Evolutionary conservation across 2,329 filamentous ascomycete species (phyloP).

Genomic region (Ceratocystis ficicola): DNA sequence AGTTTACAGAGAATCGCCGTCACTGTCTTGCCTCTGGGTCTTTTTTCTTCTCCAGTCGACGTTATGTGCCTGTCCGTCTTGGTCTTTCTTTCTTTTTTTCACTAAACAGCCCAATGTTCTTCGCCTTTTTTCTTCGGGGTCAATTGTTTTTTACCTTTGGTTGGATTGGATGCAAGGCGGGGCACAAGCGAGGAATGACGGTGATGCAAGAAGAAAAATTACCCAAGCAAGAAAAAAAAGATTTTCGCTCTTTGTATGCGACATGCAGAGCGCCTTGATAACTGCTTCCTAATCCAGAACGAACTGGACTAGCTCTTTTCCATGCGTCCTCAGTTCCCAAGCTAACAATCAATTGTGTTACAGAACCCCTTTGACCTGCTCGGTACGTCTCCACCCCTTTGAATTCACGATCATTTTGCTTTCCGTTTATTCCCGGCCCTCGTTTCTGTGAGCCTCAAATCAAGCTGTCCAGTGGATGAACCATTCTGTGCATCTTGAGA

Average conservation of each 20-base stretch:
- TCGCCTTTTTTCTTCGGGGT: not conserved
- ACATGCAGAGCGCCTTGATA: too few relatives aligned
- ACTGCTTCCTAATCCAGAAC: too few relatives aligned
- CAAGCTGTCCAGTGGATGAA: too few relatives aligned
- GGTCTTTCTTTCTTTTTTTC: not conserved
- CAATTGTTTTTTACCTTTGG: not conserved
- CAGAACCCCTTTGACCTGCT: slow-evolving; percentile 98
- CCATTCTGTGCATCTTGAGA: too few relatives aligned
- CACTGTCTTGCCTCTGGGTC: not conserved
- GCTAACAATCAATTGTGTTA: slow-evolving; percentile 14
- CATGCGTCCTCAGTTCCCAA: not conserved
- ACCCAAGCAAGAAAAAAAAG: too few relatives aligned
- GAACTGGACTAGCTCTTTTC: too few relatives aligned
- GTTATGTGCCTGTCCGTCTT: not conserved
- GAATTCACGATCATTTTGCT: slow-evolving; percentile 1
- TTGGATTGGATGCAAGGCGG: not conserved
- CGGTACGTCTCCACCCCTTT: slow-evolving; percentile 49
- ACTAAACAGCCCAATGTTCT: not conserved
- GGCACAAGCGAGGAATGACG: not conserved
- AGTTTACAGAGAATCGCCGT: too few relatives aligned
- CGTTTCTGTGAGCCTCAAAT: too few relatives aligned
- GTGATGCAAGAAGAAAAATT: not conserved
- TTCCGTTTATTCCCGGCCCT: too few relatives aligned
- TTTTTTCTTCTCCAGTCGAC: not conserved
- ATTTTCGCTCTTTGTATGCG: too few relatives aligned